Conservation (phyloP, 306 rosid species). For the Ammopiptanthus mongolicus region DNA sequence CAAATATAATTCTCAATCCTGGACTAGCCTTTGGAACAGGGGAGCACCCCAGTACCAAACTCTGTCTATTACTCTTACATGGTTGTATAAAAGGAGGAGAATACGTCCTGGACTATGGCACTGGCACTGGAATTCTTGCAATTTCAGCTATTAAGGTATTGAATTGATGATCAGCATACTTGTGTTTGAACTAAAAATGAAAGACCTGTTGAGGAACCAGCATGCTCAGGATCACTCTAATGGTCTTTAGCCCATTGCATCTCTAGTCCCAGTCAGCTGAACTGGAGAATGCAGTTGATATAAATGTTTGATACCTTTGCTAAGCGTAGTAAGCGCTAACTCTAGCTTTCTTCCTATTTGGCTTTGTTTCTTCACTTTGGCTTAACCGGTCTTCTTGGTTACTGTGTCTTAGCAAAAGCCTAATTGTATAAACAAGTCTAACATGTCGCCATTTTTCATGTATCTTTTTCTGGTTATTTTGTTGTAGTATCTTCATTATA, state of each 20-base stretch:
- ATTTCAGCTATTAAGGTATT: constrained; percentile 82
- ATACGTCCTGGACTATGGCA: constrained; percentile 78
- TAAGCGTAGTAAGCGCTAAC: not conserved
- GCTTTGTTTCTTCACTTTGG: not conserved
- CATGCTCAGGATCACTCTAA: not conserved
- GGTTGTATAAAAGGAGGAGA: constrained; percentile 69
- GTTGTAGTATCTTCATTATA: too few relatives aligned
- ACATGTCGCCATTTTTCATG: not conserved
- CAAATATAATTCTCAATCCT: constrained; percentile 74
- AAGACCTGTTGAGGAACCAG: not conserved
- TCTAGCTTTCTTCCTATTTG: not conserved
- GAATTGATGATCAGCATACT: not conserved
- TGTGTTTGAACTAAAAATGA: constrained; percentile 1
- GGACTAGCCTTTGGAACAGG: constrained; percentile 95
- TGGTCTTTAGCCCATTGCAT: not conserved
- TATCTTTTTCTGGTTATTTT: not conserved
- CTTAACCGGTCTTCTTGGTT: not conserved
- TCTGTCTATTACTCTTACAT: constrained; percentile 72
- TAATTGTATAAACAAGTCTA: not conserved
- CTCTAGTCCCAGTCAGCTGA: not conserved
- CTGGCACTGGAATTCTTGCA: constrained; percentile 93
- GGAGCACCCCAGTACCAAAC: constrained; percentile 74
- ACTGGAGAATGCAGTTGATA: not conserved
- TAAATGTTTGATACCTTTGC: not conserved
- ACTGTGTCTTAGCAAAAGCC: not conserved